Evolutionary conservation across 768 basidiomycete species (phyloP).

Genomic region (Tubosaeta sp.): DNA sequence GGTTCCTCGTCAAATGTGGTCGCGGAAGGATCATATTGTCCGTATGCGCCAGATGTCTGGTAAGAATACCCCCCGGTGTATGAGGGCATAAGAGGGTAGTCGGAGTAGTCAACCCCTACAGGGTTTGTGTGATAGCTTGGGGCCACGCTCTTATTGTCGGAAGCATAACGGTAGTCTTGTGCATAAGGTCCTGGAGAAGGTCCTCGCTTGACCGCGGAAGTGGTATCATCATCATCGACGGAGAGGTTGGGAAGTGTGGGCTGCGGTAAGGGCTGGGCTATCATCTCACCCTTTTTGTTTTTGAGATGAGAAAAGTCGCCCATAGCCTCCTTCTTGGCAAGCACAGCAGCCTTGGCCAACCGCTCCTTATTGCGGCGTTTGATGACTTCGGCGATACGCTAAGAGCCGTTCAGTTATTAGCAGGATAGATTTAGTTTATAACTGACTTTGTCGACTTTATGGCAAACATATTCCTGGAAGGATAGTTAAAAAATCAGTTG

Average conservation of each 20-base stretch:
- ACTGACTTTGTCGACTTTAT: conserved; percentile 94
- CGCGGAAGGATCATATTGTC: conserved; percentile 58
- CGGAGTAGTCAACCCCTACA: conserved; percentile 40
- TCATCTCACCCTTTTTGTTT: conserved; percentile 86
- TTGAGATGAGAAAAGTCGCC: conserved; percentile 90
- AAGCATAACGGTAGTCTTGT: conserved; percentile 52
- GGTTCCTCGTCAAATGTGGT: conserved; percentile 52
- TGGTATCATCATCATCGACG: conserved; percentile 67
- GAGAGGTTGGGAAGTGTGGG: conserved; percentile 91
- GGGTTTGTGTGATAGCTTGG: conserved; percentile 34
- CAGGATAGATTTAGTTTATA: neutral
- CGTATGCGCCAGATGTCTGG: conserved; percentile 46
- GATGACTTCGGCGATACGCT: conserved; percentile 93
- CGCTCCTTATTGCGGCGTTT: conserved; percentile 88
- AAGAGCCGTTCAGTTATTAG: conserved; percentile 12
- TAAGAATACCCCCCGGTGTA: conserved; percentile 64
- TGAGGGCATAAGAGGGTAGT: conserved; percentile 71
- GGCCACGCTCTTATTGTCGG: conserved; percentile 42
- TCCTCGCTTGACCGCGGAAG: conserved; percentile 53
- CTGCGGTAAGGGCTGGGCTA: conserved; percentile 79
- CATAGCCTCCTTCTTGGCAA: conserved; percentile 87
- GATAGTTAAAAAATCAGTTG: neutral
- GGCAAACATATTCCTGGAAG: conserved; percentile 88
- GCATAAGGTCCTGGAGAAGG: conserved; percentile 51
- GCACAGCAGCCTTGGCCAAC: conserved; percentile 69